Percentiles rank a stretch among this genome's conserved stretches.
These are phyloP conservation scores for Aeminium ludgeri DNA, from an alignment of 495 filamentous ascomycete genomes.

Conservation along the genomic window DNA sequence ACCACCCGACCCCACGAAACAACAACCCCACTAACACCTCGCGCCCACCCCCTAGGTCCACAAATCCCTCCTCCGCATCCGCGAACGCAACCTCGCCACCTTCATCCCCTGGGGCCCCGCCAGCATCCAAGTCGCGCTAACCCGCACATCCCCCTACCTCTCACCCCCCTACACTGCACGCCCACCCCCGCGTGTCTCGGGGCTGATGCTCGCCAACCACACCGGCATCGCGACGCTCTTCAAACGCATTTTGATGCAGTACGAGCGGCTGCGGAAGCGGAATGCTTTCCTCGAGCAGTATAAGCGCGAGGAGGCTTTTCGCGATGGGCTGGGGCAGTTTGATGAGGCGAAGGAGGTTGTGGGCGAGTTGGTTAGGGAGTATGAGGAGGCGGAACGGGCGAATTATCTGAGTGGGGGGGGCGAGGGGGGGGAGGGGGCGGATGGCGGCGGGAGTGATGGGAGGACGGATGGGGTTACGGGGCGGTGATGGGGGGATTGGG, in stretches of 20 bases:
- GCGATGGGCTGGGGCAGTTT: slow-evolving; percentile 81
- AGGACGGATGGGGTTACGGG: slow-evolving; percentile 14
- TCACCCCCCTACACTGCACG: slow-evolving; percentile 31
- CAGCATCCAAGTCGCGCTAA: slow-evolving; percentile 90
- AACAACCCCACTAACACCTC: too few relatives aligned
- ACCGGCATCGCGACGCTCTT: slow-evolving; percentile 95
- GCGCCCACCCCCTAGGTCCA: too few relatives aligned
- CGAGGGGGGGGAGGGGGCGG: slow-evolving; percentile 2
- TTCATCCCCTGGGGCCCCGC: slow-evolving; percentile 99
- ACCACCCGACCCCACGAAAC: background rate
- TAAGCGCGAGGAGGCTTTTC: slow-evolving; percentile 83
- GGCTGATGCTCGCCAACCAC: slow-evolving; percentile 95
- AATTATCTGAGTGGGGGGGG: slow-evolving; percentile 45
- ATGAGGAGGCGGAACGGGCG: slow-evolving; percentile 82
- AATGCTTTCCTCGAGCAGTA: slow-evolving; percentile 94
- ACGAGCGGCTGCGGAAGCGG: slow-evolving; percentile 81
- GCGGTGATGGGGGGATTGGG: background rate
- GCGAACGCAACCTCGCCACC: slow-evolving; percentile 80
- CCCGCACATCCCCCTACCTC: slow-evolving; percentile 90
- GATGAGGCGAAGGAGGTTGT: slow-evolving; percentile 74
- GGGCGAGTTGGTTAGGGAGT: slow-evolving; percentile 39
- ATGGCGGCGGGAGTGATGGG: slow-evolving; percentile 10
- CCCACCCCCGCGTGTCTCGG: slow-evolving; percentile 77
- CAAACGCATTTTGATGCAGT: slow-evolving; percentile 77
- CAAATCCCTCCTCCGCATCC: slow-evolving; percentile 91